Percentiles rank a stretch among this genome's conserved stretches.
Evolutionary conservation across 257 asterid genomes (phyloP).

Genomic region (Linderniella brevidens): DNA sequence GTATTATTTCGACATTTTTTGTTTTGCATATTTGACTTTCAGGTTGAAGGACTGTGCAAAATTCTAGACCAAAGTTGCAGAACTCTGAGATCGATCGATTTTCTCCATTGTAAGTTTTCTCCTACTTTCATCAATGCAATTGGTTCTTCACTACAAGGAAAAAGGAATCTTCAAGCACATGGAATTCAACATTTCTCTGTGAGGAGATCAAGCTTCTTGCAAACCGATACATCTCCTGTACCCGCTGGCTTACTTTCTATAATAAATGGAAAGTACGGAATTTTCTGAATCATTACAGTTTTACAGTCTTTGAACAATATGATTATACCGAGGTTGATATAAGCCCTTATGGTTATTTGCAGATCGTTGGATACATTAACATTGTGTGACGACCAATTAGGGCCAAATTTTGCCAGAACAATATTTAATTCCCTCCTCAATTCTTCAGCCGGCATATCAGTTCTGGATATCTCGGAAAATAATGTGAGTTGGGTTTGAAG

Average conservation of each 20-base stretch:
- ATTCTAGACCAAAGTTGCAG: constrained; percentile 50
- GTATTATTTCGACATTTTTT: too few relatives aligned
- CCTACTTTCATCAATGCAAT: constrained; percentile 44
- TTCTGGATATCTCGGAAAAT: constrained; percentile 84
- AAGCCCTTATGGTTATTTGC: constrained; percentile 3
- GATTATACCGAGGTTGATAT: too few relatives aligned
- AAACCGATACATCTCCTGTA: constrained; percentile 24
- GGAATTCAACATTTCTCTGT: constrained; percentile 70
- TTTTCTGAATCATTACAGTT: too few relatives aligned
- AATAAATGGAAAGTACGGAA: too few relatives aligned
- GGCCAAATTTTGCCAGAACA: constrained; percentile 35
- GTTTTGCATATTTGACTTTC: constrained; percentile 14
- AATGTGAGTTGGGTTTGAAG: constrained; percentile 45
- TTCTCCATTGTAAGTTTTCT: constrained; percentile 83
- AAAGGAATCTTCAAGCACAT: constrained; percentile 35
- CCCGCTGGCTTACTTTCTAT: constrained; percentile 31
- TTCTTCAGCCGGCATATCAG: constrained; percentile 37
- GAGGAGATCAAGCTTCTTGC: constrained; percentile 69
- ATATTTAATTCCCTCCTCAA: constrained; percentile 47
- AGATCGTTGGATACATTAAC: constrained; percentile 59
- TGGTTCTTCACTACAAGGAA: constrained; percentile 39
- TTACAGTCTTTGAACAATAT: too few relatives aligned
- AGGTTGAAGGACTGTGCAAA: constrained; percentile 83
- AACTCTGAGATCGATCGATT: constrained; percentile 51
- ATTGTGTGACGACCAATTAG: constrained; percentile 53